Conservation (phyloP, 176 grass and related monocot species). For the Elaeis guineensis region DNA sequence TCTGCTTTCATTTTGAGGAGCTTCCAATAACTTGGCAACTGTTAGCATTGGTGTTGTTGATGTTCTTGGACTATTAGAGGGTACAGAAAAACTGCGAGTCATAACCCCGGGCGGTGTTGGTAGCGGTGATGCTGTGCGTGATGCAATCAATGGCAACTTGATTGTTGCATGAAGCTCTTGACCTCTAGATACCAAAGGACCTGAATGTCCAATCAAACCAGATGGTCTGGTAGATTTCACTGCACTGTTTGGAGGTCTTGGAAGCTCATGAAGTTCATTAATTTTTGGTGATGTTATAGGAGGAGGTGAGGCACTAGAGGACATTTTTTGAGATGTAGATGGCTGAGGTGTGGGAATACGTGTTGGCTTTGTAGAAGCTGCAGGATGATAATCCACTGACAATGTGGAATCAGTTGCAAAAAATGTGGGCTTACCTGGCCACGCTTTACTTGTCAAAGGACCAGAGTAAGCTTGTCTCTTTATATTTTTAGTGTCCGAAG, state of each 20-base stretch:
- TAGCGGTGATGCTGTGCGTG: slow-evolving; percentile 71
- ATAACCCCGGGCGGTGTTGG: slow-evolving; percentile 66
- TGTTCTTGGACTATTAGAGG: slow-evolving; percentile 56
- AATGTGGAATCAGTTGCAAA: not conserved
- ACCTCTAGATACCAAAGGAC: slow-evolving; percentile 54
- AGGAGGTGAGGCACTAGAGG: slow-evolving; percentile 37
- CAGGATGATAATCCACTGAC: slow-evolving; percentile 43
- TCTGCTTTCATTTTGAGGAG: slow-evolving; percentile 13
- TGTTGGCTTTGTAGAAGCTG: slow-evolving; percentile 24
- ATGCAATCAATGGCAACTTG: slow-evolving; percentile 31
- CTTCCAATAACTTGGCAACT: slow-evolving; percentile 20
- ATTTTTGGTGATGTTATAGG: slow-evolving; percentile 57
- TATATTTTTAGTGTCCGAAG: slow-evolving; percentile 50
- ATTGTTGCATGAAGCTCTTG: slow-evolving; percentile 36
- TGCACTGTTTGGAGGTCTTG: slow-evolving; percentile 52
- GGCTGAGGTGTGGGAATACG: slow-evolving; percentile 39
- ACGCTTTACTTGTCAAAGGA: slow-evolving; percentile 43
- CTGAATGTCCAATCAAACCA: slow-evolving; percentile 69
- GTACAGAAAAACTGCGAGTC: slow-evolving; percentile 88
- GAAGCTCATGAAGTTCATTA: slow-evolving; percentile 91
- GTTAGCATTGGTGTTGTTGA: slow-evolving; percentile 31
- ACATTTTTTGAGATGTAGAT: slow-evolving; percentile 28
- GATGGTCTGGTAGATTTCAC: slow-evolving; percentile 35
- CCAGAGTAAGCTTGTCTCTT: slow-evolving; percentile 68
- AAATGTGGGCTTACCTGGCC: not conserved